Evolutionary conservation across 2,329 filamentous ascomycete genomes (phyloP), one percentile per base, ranked within the genome.

Genomic region (Orbilia javanica): DNA sequence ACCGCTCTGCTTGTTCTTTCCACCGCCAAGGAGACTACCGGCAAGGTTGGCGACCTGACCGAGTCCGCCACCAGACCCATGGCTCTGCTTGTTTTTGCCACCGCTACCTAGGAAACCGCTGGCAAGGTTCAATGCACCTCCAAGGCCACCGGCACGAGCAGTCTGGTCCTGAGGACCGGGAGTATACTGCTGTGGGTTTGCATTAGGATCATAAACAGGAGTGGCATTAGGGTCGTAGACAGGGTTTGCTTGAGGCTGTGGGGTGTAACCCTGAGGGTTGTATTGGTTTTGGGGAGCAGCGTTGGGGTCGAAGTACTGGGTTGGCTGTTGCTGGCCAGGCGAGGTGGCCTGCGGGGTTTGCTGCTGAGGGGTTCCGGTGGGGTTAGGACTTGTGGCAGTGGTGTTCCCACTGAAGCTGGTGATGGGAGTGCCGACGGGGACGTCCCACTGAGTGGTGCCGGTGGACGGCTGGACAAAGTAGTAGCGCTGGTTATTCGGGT

Each of bases 381-480:
- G 31, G 36, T 52, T 31, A 25, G 72, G 73, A 6, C 34, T 57
- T 29, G 42, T 57, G 5, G 42, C 34, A 13, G 65, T 63, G 29
- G 73, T 64, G 39, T 70, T 77, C 5, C 73, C 73, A 34, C 73
- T 77, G 18, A 77, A 66, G 52, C 52, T 77, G 48, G 66, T 71
- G 39, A 71, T 67, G 7, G 73, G 48, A 25, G 57, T 27, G 18
- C 73, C 73, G 6, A 18, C n/a, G 5, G 81, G 81, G 11, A 82
- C 60, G 11, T 81, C 81, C 81, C 81, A 82, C 55, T 80, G 80
- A 20, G 80, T 81, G 39, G 75, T 79, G n/a, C 80, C 80, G 20
- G 80, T 82, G 8, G 81, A 67, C 29, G 81, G 80, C 60, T 82
- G 80, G 27, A 82, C 81, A 53, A 73, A 82, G 68, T 82, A 82